A percentile compares a stretch with the other conserved stretches of the same genome.
Evolutionary conservation across 805 yeast genomes (phyloP).

Genomic region (Brettanomyces nanus): DNA sequence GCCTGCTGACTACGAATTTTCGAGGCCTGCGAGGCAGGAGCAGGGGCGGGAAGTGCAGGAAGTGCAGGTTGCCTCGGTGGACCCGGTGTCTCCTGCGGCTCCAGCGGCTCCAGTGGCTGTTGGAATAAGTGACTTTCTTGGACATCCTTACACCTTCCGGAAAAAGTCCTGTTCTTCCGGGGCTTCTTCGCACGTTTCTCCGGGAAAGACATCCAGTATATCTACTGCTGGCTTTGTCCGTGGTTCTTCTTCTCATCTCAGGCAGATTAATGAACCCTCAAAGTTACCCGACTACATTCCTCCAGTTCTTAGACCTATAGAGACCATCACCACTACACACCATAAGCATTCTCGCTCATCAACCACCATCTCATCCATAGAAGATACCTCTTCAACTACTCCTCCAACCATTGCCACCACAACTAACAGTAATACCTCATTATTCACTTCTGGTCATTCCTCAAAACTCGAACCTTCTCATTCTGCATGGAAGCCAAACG

Average conservation of each 20-base stretch:
- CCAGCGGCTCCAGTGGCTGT: background rate
- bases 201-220: constrained; percentile 4
- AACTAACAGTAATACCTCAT: background rate
- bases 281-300: constrained; percentile 43
- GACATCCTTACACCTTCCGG: constrained; percentile 2
- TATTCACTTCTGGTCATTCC: background rate
- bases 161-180: constrained; percentile 4
- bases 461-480: constrained; percentile 37
- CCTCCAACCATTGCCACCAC: too few species aligned
- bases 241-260: constrained; percentile 4
- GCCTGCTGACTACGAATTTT: constrained; percentile 42
- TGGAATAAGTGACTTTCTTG: background rate
- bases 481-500: constrained; percentile 44
- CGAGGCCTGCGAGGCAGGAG: constrained; percentile 31
- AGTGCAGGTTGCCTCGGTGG: background rate
- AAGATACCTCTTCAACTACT: background rate
- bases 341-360: background rate
- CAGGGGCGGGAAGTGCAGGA: too few species aligned
- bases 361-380: background rate
- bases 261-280: constrained; percentile 39
- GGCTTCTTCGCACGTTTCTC: constrained; percentile 8
- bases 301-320: constrained; percentile 40
- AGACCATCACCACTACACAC: background rate
- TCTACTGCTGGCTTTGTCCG: background rate
- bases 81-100: background rate